Percentiles rank a stretch among this genome's conserved stretches.
Evolutionary conservation across 139 green algal species (phyloP).

Genomic region (Chlorella sorokiniana): DNA sequence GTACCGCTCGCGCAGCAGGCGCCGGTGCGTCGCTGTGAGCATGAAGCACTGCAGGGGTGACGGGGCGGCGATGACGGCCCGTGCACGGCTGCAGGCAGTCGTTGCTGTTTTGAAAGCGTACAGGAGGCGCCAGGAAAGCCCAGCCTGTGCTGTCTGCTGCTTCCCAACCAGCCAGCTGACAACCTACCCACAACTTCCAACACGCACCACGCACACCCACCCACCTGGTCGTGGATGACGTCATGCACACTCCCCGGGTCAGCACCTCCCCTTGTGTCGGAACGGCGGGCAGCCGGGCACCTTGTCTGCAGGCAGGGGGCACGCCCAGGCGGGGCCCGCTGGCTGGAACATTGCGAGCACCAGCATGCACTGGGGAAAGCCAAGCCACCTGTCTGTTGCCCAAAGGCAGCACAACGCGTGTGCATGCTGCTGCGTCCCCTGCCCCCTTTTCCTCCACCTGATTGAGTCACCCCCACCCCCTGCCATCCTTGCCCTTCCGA

Average conservation of each 20-base stretch:
- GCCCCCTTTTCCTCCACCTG: too few relatives aligned
- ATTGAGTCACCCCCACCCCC: too few relatives aligned
- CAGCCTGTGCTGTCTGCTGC: too few relatives aligned
- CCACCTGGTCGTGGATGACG: slow-evolving; percentile 32
- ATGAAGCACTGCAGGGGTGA: slow-evolving; percentile 53
- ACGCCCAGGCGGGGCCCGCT: not conserved
- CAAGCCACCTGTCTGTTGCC: too few relatives aligned
- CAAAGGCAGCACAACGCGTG: too few relatives aligned
- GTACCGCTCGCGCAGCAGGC: slow-evolving; percentile 35
- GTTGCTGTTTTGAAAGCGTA: too few relatives aligned
- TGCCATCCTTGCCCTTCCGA: too few relatives aligned
- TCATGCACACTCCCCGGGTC: not conserved
- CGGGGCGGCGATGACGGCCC: not conserved
- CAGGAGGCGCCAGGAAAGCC: too few relatives aligned
- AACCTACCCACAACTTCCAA: not conserved
- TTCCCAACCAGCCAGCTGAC: too few relatives aligned
- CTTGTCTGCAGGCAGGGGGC: slow-evolving; percentile 3
- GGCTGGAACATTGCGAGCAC: not conserved
- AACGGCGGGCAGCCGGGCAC: slow-evolving; percentile 44
- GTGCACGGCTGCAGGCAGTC: not conserved
- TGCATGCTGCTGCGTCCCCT: too few relatives aligned
- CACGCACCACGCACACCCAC: not conserved
- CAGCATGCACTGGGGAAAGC: not conserved
- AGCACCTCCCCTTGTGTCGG: slow-evolving; percentile 31
- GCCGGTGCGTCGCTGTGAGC: slow-evolving; percentile 45